Evolutionary conservation across 257 asterid genomes (phyloP).

Genomic region (Voacanga thouarsii): DNA sequence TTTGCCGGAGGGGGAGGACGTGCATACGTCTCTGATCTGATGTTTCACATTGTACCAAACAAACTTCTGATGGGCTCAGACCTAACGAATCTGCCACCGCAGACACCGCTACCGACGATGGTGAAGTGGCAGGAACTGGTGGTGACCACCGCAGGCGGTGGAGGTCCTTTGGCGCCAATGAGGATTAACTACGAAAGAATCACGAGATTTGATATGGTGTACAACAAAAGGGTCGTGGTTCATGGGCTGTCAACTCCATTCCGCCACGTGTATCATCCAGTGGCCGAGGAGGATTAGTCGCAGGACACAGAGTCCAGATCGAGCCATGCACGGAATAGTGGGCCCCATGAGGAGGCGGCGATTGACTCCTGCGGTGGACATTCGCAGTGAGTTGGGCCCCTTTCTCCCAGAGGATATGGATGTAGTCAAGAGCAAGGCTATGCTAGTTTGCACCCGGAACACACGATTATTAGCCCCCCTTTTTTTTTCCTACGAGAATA

Average conservation of each 20-base stretch:
- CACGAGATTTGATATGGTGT: slow-evolving; percentile 48
- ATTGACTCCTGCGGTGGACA: neutral
- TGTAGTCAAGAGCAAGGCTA: neutral
- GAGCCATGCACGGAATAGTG: neutral
- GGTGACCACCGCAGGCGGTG: slow-evolving; percentile 65
- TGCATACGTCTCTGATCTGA: slow-evolving; percentile 51
- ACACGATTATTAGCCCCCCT: no score
- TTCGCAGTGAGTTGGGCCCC: neutral
- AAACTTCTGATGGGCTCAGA: slow-evolving; percentile 48
- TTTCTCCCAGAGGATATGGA: neutral
- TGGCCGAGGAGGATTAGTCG: slow-evolving; percentile 2
- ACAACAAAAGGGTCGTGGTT: slow-evolving; percentile 57
- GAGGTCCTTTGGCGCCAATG: slow-evolving; percentile 54
- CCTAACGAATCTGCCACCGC: slow-evolving; percentile 33
- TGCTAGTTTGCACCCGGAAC: neutral
- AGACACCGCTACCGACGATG: slow-evolving; percentile 56
- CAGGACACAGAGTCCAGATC: neutral
- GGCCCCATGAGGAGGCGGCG: neutral
- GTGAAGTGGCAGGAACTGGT: slow-evolving; percentile 45
- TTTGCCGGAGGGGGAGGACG: slow-evolving; percentile 59
- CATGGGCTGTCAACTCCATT: slow-evolving; percentile 62
- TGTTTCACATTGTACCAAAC: slow-evolving; percentile 64
- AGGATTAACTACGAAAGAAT: slow-evolving; percentile 64
- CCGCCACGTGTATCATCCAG: slow-evolving; percentile 28
- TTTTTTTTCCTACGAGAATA: no score